These are phyloP conservation scores for Saccharomyces hybrid DNA, from an alignment of 1,139 yeast species.

Conservation along the genomic window DNA sequence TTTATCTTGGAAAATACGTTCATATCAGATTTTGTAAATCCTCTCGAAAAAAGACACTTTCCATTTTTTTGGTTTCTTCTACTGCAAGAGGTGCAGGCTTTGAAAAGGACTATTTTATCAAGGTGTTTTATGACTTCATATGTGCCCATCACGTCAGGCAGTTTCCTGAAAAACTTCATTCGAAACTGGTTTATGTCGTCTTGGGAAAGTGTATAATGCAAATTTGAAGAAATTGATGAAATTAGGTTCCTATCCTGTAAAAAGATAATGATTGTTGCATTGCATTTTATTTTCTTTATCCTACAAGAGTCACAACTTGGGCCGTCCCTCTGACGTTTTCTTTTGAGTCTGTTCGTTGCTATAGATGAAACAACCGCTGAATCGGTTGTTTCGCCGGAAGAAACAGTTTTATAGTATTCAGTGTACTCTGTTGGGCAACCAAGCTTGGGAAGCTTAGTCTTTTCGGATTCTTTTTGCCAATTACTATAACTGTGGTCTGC, in stretches of 20 bases:
- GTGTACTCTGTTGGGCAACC: neutral
- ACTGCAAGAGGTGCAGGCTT: conserved; percentile 25
- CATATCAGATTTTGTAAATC: conserved; percentile 28
- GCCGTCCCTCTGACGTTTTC: conserved; percentile 56
- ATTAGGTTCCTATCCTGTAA: conserved; percentile 19
- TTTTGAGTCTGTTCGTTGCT: neutral
- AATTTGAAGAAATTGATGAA: conserved; percentile 12
- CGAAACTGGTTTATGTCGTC: conserved; percentile 11
- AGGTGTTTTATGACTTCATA: conserved; percentile 21
- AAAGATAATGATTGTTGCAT: conserved; percentile 47
- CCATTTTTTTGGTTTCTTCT: conserved; percentile 9
- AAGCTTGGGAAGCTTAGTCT: neutral
- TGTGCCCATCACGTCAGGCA: conserved; percentile 4
- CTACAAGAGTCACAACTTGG: conserved; percentile 73
- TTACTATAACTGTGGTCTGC: neutral
- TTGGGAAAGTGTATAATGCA: conserved; percentile 14
- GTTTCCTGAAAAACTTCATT: conserved; percentile 9
- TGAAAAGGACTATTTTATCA: conserved; percentile 27
- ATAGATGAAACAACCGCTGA: neutral
- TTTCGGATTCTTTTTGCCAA: neutral
- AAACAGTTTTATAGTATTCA: neutral
- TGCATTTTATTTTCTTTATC: conserved; percentile 65
- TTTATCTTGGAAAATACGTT: conserved; percentile 21
- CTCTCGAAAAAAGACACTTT: conserved; percentile 25
- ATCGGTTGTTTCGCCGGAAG: neutral